Percentiles rank a stretch among this genome's conserved stretches.
These are phyloP conservation scores for Termitomyces sp. DNA, from an alignment of 1,284 basidiomycete species.

Conservation along the genomic window DNA sequence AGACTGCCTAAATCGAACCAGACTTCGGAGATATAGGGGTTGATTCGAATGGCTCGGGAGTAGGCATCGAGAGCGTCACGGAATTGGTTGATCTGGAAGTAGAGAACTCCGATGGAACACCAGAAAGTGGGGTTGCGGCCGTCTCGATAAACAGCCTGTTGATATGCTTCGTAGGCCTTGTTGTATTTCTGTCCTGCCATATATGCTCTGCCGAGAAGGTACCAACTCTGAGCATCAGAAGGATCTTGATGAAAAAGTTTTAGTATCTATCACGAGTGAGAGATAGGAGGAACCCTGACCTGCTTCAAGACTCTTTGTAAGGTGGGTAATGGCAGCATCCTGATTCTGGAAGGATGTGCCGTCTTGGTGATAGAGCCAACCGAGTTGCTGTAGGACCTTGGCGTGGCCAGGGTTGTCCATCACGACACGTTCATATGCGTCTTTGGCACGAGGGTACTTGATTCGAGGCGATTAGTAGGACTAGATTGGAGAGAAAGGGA, in stretches of 20 bases:
- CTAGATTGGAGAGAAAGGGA: constrained; percentile 16
- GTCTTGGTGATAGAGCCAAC: constrained; percentile 96
- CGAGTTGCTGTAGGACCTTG: constrained; percentile 97
- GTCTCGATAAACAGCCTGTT: constrained; percentile 98
- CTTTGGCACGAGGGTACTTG: constrained; percentile 86
- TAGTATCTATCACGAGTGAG: background rate
- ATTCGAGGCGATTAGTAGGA: constrained; percentile 10
- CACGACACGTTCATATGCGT: constrained; percentile 96
- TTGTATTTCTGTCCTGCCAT: constrained; percentile 99
- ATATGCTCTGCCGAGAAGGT: constrained; percentile 94
- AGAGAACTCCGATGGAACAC: constrained; percentile 99
- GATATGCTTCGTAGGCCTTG: constrained; percentile 99
- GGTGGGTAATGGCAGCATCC: constrained; percentile 88
- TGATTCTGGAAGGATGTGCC: constrained; percentile 94
- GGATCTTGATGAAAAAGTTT: constrained; percentile 52
- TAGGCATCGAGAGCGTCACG: constrained; percentile 98
- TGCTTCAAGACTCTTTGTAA: constrained; percentile 92
- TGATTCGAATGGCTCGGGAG: constrained; percentile 96
- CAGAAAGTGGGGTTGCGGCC: constrained; percentile 99
- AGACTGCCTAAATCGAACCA: constrained; percentile 98
- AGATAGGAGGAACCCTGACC: constrained; percentile 43
- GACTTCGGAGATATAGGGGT: constrained; percentile 98
- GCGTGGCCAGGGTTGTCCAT: constrained; percentile 91
- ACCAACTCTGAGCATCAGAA: constrained; percentile 98
- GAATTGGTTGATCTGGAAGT: constrained; percentile 99